These are phyloP conservation scores for Penicillium sp. DNA, from an alignment of 2,329 filamentous ascomycete species.

Conservation along the genomic window DNA sequence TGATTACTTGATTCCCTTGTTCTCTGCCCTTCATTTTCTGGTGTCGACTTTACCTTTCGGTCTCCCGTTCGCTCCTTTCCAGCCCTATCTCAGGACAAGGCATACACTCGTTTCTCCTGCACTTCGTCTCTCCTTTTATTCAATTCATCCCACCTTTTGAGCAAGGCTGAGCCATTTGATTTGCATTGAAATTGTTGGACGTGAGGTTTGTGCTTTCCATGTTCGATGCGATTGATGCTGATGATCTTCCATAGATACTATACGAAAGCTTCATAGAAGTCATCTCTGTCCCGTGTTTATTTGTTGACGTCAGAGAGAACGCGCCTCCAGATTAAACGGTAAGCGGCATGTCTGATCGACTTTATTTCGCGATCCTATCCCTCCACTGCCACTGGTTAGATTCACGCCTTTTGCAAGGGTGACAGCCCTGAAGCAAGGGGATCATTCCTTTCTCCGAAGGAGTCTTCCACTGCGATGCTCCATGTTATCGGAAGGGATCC, in stretches of 20 bases:
- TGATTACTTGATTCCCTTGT: constrained; percentile 19
- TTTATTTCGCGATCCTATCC: constrained; percentile 5
- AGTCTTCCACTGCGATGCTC: constrained; percentile 10
- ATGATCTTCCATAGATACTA: constrained; percentile 1
- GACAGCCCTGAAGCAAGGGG: constrained; percentile 18
- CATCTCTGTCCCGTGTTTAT: constrained; percentile 10
- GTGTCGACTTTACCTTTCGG: not conserved
- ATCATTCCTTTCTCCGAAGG: constrained; percentile 15
- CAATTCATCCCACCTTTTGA: not conserved
- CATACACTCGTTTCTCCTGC: constrained; percentile 1
- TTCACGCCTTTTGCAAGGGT: constrained; percentile 5
- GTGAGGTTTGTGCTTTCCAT: not conserved
- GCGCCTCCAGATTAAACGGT: constrained; percentile 10
- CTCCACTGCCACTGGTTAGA: constrained; percentile 1
- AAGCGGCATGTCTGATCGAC: constrained; percentile 15
- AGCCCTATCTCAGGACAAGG: constrained; percentile 6
- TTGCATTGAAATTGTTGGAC: not conserved
- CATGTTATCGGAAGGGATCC: constrained; percentile 8
- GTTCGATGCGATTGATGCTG: not conserved
- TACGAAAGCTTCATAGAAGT: not conserved
- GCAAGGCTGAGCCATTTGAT: not conserved
- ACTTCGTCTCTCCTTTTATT: constrained; percentile 4
- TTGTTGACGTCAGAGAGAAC: constrained; percentile 22
- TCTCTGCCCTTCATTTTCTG: constrained; percentile 4
- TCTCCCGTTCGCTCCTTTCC: not conserved